phyloP scores from a whole-genome alignment of 257 asterid genomes.

The Dorcoceras hygrometricum region DNA sequence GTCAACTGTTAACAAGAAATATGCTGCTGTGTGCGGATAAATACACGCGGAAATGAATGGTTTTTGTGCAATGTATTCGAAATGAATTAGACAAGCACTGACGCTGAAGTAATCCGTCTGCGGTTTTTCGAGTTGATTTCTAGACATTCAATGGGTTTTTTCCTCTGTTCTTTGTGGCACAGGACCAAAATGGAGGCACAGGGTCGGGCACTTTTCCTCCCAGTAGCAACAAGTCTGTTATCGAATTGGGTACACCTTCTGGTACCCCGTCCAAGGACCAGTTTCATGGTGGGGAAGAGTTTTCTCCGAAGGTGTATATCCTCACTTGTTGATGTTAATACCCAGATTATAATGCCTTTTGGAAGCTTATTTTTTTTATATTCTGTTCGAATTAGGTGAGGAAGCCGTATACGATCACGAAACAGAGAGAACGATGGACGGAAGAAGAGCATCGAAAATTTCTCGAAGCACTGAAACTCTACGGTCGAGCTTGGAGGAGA shows the following conservation, averaged over 20 bases:
- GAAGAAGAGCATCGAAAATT: conserved; percentile 89
- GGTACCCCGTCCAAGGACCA: conserved; percentile 40
- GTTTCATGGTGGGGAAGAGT: conserved; percentile 41
- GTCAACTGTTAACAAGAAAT: no score
- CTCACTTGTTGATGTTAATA: not conserved
- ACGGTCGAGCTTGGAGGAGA: conserved; percentile 93
- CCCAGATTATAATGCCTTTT: conserved; percentile 1
- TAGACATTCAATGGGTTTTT: conserved; percentile 10
- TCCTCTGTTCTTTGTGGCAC: not conserved
- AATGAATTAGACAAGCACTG: no score
- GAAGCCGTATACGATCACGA: conserved; percentile 85
- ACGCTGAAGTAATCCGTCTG: not conserved
- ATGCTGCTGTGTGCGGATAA: no score
- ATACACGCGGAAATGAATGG: no score
- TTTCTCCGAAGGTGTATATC: conserved; percentile 57
- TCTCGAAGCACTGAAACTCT: conserved; percentile 79
- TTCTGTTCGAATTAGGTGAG: conserved; percentile 47
- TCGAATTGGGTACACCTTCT: conserved; percentile 33
- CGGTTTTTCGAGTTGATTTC: conserved; percentile 11
- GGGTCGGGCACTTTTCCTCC: conserved; percentile 27
- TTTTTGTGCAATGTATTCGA: no score
- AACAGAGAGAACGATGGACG: conserved; percentile 94
- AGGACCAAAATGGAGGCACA: conserved; percentile 44
- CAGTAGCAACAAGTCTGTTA: conserved; percentile 19
- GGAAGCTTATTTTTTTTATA: not conserved